A percentile compares a stretch with the other conserved stretches of the same genome.
Evolutionary conservation across 192 early-diverging fungal species (phyloP).

Genomic region (Radiomyces spectabilis): DNA sequence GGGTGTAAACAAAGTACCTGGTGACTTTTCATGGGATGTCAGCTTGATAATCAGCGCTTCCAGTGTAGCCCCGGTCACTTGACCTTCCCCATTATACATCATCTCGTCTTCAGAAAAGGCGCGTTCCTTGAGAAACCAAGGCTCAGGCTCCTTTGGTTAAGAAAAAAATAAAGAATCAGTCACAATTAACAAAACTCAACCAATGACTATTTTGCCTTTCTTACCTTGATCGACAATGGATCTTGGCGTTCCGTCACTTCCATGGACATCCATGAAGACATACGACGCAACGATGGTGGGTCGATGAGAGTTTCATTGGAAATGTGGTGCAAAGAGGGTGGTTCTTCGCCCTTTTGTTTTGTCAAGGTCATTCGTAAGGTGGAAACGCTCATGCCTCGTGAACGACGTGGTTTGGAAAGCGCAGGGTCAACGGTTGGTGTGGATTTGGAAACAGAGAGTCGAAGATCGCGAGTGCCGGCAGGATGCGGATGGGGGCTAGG

Average conservation of each 20-base stretch:
- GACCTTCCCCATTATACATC: constrained; percentile 49
- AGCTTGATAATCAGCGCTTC: constrained; percentile 64
- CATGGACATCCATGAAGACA: neutral
- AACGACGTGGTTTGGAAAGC: constrained; percentile 1
- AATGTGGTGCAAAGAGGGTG: neutral
- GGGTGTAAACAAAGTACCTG: constrained; percentile 4
- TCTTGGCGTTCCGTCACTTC: neutral
- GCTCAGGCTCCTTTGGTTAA: neutral
- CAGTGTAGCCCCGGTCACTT: constrained; percentile 65
- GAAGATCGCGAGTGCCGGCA: neutral
- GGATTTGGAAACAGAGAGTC: constrained; percentile 10
- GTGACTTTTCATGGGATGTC: constrained; percentile 56
- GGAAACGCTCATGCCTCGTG: constrained; percentile 27
- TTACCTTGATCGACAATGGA: neutral
- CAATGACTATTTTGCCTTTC: neutral
- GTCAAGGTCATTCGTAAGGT: constrained; percentile 12
- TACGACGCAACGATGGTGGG: no score
- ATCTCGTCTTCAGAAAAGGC: constrained; percentile 12
- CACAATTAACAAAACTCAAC: neutral
- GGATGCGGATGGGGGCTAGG: constrained; percentile 1
- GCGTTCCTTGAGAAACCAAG: constrained; percentile 8
- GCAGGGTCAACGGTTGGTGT: constrained; percentile 5
- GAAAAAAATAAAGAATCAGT: neutral
- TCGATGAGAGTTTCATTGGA: neutral
- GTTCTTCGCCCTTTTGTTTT: constrained; percentile 5